These are phyloP conservation scores for Macrophomina tecta DNA, from an alignment of 2,329 filamentous ascomycete species.

Conservation along the genomic window DNA sequence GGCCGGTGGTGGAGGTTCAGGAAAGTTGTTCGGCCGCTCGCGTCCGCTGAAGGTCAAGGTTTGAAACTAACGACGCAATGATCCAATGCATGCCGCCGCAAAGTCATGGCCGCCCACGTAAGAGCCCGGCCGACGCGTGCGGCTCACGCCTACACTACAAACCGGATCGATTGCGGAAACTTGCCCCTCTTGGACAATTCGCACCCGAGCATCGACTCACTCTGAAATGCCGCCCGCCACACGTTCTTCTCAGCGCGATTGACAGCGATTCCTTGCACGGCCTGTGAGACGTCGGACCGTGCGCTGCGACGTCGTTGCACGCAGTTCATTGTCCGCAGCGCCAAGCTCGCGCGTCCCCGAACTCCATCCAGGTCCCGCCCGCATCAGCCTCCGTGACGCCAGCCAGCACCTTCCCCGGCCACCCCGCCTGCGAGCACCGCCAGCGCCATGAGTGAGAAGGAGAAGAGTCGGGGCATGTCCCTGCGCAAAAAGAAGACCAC, in stretches of 20 bases:
- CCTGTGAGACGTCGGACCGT: conserved; percentile 1
- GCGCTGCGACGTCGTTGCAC: neutral
- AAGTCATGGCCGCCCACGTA: conserved; percentile 22
- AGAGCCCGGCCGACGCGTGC: neutral
- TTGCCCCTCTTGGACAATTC: too few relatives aligned
- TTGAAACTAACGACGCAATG: conserved; percentile 25
- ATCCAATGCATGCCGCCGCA: neutral
- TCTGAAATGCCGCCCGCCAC: neutral
- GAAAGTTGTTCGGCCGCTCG: conserved; percentile 11
- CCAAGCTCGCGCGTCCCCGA: conserved; percentile 15
- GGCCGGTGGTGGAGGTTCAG: conserved; percentile 10
- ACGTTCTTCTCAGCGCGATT: neutral
- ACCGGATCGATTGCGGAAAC: too few relatives aligned
- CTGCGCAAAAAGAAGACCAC: conserved; percentile 66
- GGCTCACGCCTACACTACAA: neutral
- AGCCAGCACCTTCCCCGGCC: neutral
- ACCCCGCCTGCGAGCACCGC: conserved; percentile 1
- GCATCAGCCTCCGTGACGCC: conserved; percentile 21
- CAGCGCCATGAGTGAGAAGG: conserved; percentile 45
- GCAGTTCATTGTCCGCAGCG: conserved; percentile 12
- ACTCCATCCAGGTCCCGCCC: conserved; percentile 16
- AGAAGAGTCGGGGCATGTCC: conserved; percentile 60
- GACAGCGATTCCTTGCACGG: neutral
- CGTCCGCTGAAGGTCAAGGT: conserved; percentile 16
- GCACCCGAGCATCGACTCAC: neutral